Base-by-base conservation (phyloP, 768 basidiomycete genomes). In the Suillus alpinus region DNA sequence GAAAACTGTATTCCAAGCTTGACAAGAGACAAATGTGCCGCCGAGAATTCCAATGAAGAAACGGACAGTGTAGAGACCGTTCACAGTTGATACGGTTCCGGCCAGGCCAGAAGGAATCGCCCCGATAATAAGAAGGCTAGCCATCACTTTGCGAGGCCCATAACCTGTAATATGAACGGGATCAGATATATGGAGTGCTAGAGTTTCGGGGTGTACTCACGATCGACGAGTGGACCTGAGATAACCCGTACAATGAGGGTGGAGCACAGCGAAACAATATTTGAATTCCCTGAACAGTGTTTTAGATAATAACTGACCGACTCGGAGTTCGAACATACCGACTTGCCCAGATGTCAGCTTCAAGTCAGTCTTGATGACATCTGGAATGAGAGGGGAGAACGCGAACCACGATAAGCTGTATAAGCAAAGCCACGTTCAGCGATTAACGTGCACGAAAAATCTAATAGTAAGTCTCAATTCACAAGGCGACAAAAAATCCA, bases 1-100 rank as follows among this genome's bases (percentile, higher is more conserved):
- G 71, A 87, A 86, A 3, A 72, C 73, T 0, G 86, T 84, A 9
- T 85, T 84, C 83, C 86, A 85, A 3, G 81, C 80, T 58, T 85
- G 81, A 62, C 84, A 85, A 4, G 85, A 79, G 1, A 87, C 83
- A 60, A 88, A 87, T 1, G 84, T 83, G 0, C 73, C 86, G 7
- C 86, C 86, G 2, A 86, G 75, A 49, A 86, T 81, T 12, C 85
- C 83, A 52, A 86, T 84, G 67, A 86, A 84, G 67, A 86, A 86
- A 0, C 86, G 78, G 37, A 84, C 44, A 3, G 70, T 65, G 58
- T 81, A 80, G 0, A 85, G 74, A 0, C 79, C 75, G 1, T 57
- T 26, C 1, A 77, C 79, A 56, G 61, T 77, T 43, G 73, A 69
- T n/a, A 77, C 75, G 1, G 81, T 81, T 32, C 84, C 84, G 1